Evolutionary conservation across 139 green algal genomes (phyloP).

Genomic region (Marvania coccoides): DNA sequence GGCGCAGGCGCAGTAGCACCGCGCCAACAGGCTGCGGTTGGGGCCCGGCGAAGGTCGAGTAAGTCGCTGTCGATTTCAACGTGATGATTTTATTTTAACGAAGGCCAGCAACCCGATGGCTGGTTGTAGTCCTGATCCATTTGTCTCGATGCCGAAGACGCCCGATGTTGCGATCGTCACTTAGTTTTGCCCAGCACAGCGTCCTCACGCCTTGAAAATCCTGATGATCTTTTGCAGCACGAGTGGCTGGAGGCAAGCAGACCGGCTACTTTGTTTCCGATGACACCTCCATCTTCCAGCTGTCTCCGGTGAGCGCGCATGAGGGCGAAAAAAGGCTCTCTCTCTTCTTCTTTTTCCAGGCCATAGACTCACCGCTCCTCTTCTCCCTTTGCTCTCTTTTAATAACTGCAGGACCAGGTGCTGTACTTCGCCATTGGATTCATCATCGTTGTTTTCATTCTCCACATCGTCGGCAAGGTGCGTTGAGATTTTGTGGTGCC

Average conservation of each 20-base stretch:
- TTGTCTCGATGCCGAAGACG: too few species aligned
- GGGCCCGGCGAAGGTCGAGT: not conserved
- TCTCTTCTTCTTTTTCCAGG: not conserved
- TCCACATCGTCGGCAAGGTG: constrained; percentile 46
- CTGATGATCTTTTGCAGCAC: not conserved
- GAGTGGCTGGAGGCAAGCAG: not conserved
- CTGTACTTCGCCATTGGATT: constrained; percentile 22
- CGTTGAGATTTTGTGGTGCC: too few species aligned
- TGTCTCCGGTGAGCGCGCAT: constrained; percentile 27
- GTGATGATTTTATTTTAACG: too few species aligned
- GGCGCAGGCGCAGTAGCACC: too few species aligned
- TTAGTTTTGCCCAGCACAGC: too few species aligned
- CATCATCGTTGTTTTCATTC: constrained; percentile 32
- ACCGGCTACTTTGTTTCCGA: constrained; percentile 26
- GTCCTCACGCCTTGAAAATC: not conserved
- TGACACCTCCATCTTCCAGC: constrained; percentile 18
- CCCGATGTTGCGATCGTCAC: too few species aligned
- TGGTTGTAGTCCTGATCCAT: too few species aligned
- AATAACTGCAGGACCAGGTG: not conserved
- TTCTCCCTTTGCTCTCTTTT: not conserved
- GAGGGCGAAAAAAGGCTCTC: too few species aligned
- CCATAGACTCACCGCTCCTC: not conserved
- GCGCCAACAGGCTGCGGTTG: not conserved
- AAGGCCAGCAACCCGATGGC: too few species aligned
- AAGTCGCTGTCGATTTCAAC: too few species aligned